These are phyloP conservation scores for Myriosclerotinia curreyana DNA, from an alignment of 2,329 filamentous ascomycete genomes.

Conservation along the genomic window DNA sequence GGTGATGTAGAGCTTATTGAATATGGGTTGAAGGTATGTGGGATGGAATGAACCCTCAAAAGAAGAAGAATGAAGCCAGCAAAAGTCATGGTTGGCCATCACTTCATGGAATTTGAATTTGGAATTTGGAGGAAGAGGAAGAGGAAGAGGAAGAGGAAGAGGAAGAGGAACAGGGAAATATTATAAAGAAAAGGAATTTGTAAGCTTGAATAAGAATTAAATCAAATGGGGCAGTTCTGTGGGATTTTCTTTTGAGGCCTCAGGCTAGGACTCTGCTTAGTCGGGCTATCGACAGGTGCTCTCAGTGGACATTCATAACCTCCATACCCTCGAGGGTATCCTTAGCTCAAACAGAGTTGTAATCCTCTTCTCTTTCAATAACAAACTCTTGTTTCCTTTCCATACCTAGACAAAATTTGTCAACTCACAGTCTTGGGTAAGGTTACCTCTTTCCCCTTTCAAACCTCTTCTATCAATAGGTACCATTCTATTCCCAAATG, in stretches of 20 bases:
- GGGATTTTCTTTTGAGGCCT: too few relatives aligned
- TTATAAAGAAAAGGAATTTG: neutral
- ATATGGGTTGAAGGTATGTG: neutral
- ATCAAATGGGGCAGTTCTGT: neutral
- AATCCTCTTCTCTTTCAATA: neutral
- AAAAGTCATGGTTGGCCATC: neutral
- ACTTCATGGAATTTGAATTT: neutral
- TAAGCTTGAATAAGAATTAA: neutral
- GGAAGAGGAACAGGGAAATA: neutral
- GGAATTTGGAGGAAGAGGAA: neutral
- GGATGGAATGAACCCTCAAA: neutral
- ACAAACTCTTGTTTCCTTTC: neutral
- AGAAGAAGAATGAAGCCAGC: neutral
- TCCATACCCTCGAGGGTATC: constrained; percentile 10
- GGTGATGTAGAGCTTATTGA: neutral
- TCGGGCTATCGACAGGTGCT: neutral
- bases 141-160: too few relatives aligned
- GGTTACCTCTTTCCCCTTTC: neutral
- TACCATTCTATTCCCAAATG: neutral
- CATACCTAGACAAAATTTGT: neutral
- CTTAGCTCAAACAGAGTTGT: neutral
- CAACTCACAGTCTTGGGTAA: neutral
- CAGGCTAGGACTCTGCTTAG: constrained; percentile 3
- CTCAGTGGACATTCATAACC: neutral
- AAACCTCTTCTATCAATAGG: neutral